A percentile compares a stretch with the other conserved stretches of the same genome.
Conservation (phyloP, 2,329 filamentous ascomycete species). For the Colletotrichum sp. region DNA sequence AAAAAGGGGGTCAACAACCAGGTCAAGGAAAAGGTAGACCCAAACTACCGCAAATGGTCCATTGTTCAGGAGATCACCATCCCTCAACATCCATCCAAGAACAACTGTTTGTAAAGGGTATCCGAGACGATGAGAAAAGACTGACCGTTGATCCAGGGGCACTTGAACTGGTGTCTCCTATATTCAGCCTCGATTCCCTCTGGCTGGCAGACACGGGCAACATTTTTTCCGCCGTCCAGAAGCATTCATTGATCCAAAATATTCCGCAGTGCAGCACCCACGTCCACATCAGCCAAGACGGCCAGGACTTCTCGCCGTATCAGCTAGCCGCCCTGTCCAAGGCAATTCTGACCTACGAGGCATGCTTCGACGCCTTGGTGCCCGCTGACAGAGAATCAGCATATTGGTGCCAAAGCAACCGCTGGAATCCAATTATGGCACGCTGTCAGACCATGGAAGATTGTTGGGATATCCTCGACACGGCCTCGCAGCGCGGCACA, state of each 20-base stretch:
- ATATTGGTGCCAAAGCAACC: slow-evolving; percentile 43
- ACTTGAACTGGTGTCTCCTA: slow-evolving; percentile 40
- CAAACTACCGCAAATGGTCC: slow-evolving; percentile 41
- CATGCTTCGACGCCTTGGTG: slow-evolving; percentile 36
- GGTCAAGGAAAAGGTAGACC: slow-evolving; percentile 33
- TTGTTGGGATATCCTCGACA: slow-evolving; percentile 30
- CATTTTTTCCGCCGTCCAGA: slow-evolving; percentile 34
- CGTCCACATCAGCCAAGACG: slow-evolving; percentile 35
- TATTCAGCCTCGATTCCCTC: slow-evolving; percentile 29
- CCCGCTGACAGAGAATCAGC: slow-evolving; percentile 24
- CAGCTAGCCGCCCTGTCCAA: slow-evolving; percentile 35
- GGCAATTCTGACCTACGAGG: slow-evolving; percentile 36
- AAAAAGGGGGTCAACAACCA: slow-evolving; percentile 38
- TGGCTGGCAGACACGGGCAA: slow-evolving; percentile 33
- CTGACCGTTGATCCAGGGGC: slow-evolving; percentile 26
- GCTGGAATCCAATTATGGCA: slow-evolving; percentile 28
- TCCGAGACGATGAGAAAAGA: neutral
- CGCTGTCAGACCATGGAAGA: slow-evolving; percentile 16
- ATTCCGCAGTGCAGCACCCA: slow-evolving; percentile 40
- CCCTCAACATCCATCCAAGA: slow-evolving; percentile 32
- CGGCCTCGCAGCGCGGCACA: slow-evolving; percentile 3
- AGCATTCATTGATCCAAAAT: slow-evolving; percentile 26
- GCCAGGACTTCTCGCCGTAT: slow-evolving; percentile 11
- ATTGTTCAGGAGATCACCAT: slow-evolving; percentile 42
- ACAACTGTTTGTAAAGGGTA: slow-evolving; percentile 29